These are phyloP conservation scores for Macrolepiota fuliginosa DNA, from an alignment of 768 basidiomycete species.

Conservation along the genomic window DNA sequence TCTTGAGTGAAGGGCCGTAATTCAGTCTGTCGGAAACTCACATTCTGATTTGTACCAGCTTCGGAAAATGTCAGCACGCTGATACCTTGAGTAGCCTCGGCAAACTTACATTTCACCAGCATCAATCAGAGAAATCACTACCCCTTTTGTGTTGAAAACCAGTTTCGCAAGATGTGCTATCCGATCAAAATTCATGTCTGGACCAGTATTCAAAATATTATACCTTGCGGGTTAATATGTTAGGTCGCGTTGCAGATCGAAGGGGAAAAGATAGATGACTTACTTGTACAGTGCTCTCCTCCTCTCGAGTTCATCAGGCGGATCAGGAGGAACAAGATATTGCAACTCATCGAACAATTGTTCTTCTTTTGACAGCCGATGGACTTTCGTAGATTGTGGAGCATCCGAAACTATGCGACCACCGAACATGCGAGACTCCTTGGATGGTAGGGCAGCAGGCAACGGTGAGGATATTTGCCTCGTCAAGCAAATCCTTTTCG, in stretches of 20 bases:
- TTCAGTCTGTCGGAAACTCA: conserved; percentile 30
- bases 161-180: conserved; percentile 91
- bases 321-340: conserved; percentile 78
- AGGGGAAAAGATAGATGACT: conserved; percentile 19
- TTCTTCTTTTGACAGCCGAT: conserved; percentile 63
- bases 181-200: conserved; percentile 90
- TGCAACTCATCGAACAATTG: conserved; percentile 62
- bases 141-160: conserved; percentile 88
- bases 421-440: conserved; percentile 30
- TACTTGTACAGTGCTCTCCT: conserved; percentile 84
- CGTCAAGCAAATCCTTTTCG: conserved; percentile 52
- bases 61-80: conserved; percentile 3
- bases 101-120: conserved; percentile 71
- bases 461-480: conserved; percentile 67
- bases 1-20: conserved; percentile 2
- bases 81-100: neutral
- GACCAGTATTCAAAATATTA: conserved; percentile 84
- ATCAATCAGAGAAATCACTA: conserved; percentile 81
- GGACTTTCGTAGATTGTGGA: conserved; percentile 27
- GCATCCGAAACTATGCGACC: conserved; percentile 29
- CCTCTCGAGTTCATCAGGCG: conserved; percentile 81
- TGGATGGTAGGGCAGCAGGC: conserved; percentile 37
- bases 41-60: conserved; percentile 93
- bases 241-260: neutral
- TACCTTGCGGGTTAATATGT: conserved; percentile 48